Percentiles rank a stretch among this genome's conserved stretches.
These are phyloP conservation scores for Borealophlyctis nickersoniae DNA, from an alignment of 192 early-diverging fungal genomes.

Conservation along the genomic window DNA sequence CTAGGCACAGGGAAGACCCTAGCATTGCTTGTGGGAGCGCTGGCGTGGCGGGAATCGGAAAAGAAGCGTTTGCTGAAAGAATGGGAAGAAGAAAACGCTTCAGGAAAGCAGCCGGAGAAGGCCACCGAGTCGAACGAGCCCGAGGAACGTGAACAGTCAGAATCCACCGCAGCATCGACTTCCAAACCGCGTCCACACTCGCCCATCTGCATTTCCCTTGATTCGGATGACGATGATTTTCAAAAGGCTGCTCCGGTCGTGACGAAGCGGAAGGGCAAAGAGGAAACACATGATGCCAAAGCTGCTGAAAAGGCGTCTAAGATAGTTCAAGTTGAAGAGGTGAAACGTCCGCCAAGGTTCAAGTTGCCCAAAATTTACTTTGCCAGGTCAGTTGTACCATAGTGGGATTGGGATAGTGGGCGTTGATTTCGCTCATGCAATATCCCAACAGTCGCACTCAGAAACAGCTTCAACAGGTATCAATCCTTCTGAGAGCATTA, in stretches of 20 bases:
- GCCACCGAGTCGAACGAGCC: neutral
- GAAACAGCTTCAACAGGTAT: slow-evolving; percentile 31
- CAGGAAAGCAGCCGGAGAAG: neutral
- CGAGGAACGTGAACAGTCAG: neutral
- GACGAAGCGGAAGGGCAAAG: neutral
- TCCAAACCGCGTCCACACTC: neutral
- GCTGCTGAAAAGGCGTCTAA: neutral
- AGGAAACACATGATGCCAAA: no score
- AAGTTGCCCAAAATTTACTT: slow-evolving; percentile 18
- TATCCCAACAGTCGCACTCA: slow-evolving; percentile 17
- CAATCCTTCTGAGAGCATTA: no score
- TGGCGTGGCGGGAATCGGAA: slow-evolving; percentile 21
- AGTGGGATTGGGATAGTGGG: neutral
- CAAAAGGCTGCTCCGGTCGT: neutral
- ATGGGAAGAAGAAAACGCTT: neutral
- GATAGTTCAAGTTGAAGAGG: neutral
- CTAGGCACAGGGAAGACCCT: slow-evolving; percentile 30
- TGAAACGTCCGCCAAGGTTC: neutral
- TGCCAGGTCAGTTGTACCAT: neutral
- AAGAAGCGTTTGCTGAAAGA: slow-evolving; percentile 6
- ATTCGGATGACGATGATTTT: neutral
- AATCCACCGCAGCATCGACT: neutral
- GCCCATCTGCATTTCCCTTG: neutral
- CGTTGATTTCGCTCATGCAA: slow-evolving; percentile 8
- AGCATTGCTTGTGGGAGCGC: slow-evolving; percentile 7